Evolutionary conservation across 2,329 filamentous ascomycete species (phyloP), one percentile per base, ranked within the genome.

Genomic region (Nothopassalora personata): DNA sequence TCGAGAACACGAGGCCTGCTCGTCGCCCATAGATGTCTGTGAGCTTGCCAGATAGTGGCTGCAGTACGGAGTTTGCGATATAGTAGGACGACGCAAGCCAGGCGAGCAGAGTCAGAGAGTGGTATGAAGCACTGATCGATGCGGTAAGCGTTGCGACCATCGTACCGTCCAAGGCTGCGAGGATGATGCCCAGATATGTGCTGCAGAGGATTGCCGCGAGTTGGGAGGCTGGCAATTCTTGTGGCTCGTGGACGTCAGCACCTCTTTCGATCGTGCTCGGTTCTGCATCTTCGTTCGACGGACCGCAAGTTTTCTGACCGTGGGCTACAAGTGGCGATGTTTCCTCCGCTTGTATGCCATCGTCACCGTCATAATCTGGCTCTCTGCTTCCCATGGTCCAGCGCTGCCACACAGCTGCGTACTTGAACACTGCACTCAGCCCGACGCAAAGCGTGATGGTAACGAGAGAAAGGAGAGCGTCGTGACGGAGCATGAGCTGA

Each of bases 71-170:
- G 72, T 91, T 93, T 66, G 89, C 86, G 68, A 94, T 90, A 31
- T 94, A 82, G 71, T 94, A 95, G 30, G 88, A 86, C 0, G 88
- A 88, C 0, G 89, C 90, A 8, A 95, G 83, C 90, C 90, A 95
- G 1, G 89, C 91, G 31, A 94, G 79, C 10, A 93, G 79, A 28
- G 85, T 86, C 34, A 94, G 81, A 1, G 89, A 92, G 59, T 85
- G 80, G 74, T 95, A 94, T 49, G 88, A 88, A 71, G 85, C 89
- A 23, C 89, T 88, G 63, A 95, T 94, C 13, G 90, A 88, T 0
- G 83, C 88, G 0, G 88, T 86, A 1, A 95, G 81, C 0, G 90
- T 94, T 13, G 90, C 89, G 67, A 94, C 89, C 66, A 94, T 86
- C 54, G 89, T 92, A 2, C 82, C 83, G 74, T 94, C 89, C 10